A percentile compares a stretch with the other conserved stretches of the same genome.
Conservation (phyloP, 495 filamentous ascomycete species). For the Xylaria bambusicola region DNA sequence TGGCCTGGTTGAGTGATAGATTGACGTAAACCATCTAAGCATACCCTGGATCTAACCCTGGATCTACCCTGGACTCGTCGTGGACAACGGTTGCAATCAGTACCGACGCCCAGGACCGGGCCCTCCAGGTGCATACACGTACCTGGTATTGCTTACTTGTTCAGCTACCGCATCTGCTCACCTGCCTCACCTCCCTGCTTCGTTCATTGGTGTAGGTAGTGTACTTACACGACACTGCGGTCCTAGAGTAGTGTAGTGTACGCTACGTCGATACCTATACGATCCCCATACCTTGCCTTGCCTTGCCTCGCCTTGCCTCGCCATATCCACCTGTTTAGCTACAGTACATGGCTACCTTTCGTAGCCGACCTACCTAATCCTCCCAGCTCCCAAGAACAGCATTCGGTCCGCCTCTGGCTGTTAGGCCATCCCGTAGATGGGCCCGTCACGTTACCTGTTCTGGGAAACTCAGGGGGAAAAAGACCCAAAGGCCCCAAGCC, state of each 20-base stretch:
- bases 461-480: background rate
- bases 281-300: background rate
- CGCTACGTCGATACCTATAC: too few species aligned
- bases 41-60: too few species aligned
- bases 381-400: constrained; percentile 17
- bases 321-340: constrained; percentile 18
- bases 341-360: constrained; percentile 21
- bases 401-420: constrained; percentile 19
- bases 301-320: too few species aligned
- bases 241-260: background rate
- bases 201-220: background rate
- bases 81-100: background rate
- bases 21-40: background rate
- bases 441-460: background rate
- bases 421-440: background rate
- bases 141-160: constrained; percentile 9
- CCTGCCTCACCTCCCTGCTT: constrained; percentile 21
- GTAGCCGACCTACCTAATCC: constrained; percentile 21
- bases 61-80: background rate
- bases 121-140: background rate
- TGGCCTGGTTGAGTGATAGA: background rate
- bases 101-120: background rate
- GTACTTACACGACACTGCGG: too few species aligned
- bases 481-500: too few species aligned
- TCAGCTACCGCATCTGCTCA: constrained; percentile 22